Evolutionary conservation across 306 rosid species (phyloP), one percentile per base, ranked within the genome.

Genomic region (Nissolia schottii): DNA sequence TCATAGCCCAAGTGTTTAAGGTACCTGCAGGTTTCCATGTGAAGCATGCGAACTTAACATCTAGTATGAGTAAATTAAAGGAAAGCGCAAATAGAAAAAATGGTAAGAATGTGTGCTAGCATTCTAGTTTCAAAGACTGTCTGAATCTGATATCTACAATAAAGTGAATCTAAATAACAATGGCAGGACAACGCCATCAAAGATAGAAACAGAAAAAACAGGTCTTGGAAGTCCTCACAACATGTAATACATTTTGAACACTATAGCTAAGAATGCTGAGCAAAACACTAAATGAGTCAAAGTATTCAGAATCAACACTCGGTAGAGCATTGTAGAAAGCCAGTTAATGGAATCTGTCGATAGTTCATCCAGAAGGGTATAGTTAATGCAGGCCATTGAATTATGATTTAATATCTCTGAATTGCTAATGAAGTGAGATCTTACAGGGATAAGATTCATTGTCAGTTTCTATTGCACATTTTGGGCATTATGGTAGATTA

Each of bases 1-100:
- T 89, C 89, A 70, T 91, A 94, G n/a, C 96, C 93, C 86, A 89
- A 60, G 76, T 85, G 84, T 65, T 54, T 76, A 25, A 94, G 85
- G 78, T 91, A 91, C 77, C 97, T 94, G 88, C 80, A 78, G 28
- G 71, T 65, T 43, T 62, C 63, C 78, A 67, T 48, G 45, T 49
- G 49, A 75, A 40, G 22, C 60, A 83, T 38, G 20, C 31, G 18
- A 41, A 25, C 53, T 58, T 57, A 25, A 60, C 6, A 54, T 43
- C 37, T 50, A 15, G 32, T 23, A 28, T 18, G 40, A 37, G 41
- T 3, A 25, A 41, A 22, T 12, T 69, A 45, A 41, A 16, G 6
- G 2, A 7, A 61, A 14, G 20, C 1, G 3, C 4, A 5, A 49
- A 66, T 6, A 48, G 2, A 48, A 50, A 49, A 37, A 12, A 20